These are phyloP conservation scores for Solanum appendiculatum DNA, from an alignment of 257 asterid genomes.

Conservation along the genomic window DNA sequence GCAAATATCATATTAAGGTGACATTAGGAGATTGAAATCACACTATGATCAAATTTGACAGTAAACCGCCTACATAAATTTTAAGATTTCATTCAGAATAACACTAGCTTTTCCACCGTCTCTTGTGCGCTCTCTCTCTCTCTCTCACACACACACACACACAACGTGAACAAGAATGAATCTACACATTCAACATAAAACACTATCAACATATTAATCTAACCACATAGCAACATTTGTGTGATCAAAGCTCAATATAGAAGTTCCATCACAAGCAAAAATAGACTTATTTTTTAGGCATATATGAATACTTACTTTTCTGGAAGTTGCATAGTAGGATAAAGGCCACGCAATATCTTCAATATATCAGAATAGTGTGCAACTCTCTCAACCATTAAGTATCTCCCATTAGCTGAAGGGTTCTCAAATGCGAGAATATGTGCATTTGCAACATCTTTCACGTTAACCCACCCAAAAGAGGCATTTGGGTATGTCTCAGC, in stretches of 20 bases:
- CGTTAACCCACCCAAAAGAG: constrained; percentile 51
- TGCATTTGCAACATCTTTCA: constrained; percentile 67
- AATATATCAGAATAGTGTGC: constrained; percentile 45
- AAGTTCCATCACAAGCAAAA: not conserved
- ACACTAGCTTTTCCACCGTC: not conserved
- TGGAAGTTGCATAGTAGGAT: constrained; percentile 47
- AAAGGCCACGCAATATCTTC: constrained; percentile 33
- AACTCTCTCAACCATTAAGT: constrained; percentile 44
- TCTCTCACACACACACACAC: not conserved
- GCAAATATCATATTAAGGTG: not conserved
- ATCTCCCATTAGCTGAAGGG: constrained; percentile 62
- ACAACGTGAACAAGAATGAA: not conserved
- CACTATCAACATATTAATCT: not conserved
- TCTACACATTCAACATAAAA: not conserved
- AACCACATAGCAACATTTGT: not conserved
- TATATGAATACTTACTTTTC: constrained; percentile 38
- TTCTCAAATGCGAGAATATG: constrained; percentile 64
- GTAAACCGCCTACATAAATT: not conserved
- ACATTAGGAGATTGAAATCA: not conserved
- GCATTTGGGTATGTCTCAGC: constrained; percentile 47
- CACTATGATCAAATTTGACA: not conserved
- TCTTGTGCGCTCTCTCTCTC: not conserved
- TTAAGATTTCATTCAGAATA: not conserved
- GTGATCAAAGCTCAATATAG: not conserved
- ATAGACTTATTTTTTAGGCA: not conserved